Evolutionary conservation across 176 grass and related monocot genomes (phyloP).

Genomic region (Miscanthus lutarioriparius): DNA sequence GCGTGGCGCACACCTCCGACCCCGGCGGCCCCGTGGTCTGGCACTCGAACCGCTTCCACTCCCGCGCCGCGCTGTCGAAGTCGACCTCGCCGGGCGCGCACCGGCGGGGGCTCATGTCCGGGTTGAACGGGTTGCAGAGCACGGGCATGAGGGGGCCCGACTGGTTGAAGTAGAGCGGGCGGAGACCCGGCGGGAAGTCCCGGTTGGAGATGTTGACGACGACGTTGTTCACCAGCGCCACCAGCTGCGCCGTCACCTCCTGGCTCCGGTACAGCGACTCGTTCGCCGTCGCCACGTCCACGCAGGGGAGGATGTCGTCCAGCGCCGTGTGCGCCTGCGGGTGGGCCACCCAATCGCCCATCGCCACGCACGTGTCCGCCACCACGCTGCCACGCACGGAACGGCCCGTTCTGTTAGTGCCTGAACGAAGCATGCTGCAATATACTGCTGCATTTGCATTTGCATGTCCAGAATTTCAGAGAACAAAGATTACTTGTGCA

Average conservation of each 20-base stretch:
- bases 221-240: constrained; percentile 82
- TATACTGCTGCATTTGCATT: background rate
- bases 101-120: constrained; percentile 42
- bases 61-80: constrained; percentile 55
- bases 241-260: constrained; percentile 88
- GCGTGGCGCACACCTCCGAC: constrained; percentile 58
- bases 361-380: constrained; percentile 76
- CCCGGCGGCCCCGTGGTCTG: constrained; percentile 13
- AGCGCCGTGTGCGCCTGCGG: constrained; percentile 75
- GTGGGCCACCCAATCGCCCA: constrained; percentile 82
- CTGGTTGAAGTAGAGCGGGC: constrained; percentile 80
- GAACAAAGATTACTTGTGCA: constrained; percentile 70
- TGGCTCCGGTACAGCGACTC: constrained; percentile 65
- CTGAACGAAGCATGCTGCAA: background rate
- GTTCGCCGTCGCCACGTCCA: constrained; percentile 70
- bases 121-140: constrained; percentile 62
- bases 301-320: constrained; percentile 88
- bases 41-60: constrained; percentile 78
- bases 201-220: constrained; percentile 82
- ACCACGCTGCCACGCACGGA: constrained; percentile 59
- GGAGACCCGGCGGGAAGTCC: constrained; percentile 51
- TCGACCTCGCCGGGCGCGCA: constrained; percentile 62
- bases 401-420: background rate
- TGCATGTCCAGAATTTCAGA: background rate
- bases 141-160: constrained; percentile 36